Percentiles rank a stretch among this genome's conserved stretches.
phyloP scores from a whole-genome alignment of 2,329 filamentous ascomycete species.

The Metarhizium sp. region DNA sequence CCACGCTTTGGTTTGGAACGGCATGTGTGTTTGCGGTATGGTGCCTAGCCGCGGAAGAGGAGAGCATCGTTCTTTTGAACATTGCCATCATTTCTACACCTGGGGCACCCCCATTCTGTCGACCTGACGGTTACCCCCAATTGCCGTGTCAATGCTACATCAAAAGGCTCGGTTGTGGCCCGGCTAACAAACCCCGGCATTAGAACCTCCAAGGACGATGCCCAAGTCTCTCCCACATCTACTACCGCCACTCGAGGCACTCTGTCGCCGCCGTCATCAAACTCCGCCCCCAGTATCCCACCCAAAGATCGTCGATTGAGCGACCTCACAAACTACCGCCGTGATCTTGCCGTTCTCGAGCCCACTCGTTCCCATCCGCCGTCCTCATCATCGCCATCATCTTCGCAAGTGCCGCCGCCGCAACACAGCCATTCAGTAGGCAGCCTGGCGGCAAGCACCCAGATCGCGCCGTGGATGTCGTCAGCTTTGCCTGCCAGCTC shows the following conservation, averaged over 20 bases:
- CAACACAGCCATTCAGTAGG: conserved; percentile 36
- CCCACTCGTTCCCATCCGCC: conserved; percentile 43
- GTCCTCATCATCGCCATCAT: conserved; percentile 14
- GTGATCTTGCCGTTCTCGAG: conserved; percentile 61
- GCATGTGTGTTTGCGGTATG: too few species aligned
- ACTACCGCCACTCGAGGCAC: conserved; percentile 32
- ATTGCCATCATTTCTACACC: too few species aligned
- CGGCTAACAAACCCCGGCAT: conserved; percentile 2
- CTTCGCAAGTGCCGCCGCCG: conserved; percentile 32
- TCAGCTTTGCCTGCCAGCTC: conserved; percentile 25
- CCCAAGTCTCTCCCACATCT: conserved; percentile 42
- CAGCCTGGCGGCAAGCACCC: conserved; percentile 33
- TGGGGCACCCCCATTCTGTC: too few species aligned
- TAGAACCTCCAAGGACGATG: conserved; percentile 24
- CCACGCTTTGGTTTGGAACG: too few species aligned
- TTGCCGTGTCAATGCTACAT: not conserved
- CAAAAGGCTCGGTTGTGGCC: not conserved
- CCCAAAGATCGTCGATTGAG: conserved; percentile 45
- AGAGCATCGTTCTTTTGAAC: too few species aligned
- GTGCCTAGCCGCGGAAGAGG: too few species aligned
- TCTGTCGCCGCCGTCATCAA: conserved; percentile 34
- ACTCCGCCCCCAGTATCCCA: conserved; percentile 27
- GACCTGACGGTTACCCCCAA: not conserved
- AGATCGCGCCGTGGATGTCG: conserved; percentile 51
- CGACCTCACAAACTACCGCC: conserved; percentile 61